phyloP scores from a whole-genome alignment of 1,284 basidiomycete species.

The Ustilago nuda region DNA sequence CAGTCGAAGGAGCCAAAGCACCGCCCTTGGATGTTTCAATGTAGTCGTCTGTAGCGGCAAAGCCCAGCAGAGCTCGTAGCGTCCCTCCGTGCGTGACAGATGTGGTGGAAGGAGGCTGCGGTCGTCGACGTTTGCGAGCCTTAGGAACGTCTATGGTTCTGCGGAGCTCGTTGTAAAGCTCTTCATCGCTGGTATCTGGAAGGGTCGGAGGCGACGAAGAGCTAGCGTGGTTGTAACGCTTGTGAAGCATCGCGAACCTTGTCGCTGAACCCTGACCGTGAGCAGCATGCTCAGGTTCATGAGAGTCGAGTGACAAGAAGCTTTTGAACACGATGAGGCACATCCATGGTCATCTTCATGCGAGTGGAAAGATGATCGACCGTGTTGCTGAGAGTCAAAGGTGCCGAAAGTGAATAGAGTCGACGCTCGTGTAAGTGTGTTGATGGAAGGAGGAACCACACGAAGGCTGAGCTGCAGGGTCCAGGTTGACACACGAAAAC shows the following conservation, averaged over 20 bases:
- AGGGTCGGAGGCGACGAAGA: conserved; percentile 3
- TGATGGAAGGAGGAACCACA: background rate
- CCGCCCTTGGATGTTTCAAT: conserved; percentile 21
- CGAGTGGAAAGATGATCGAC: background rate
- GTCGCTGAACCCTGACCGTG: background rate
- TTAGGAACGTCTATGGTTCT: background rate
- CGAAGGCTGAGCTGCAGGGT: background rate
- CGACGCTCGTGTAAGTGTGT: background rate
- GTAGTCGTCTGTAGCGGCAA: conserved; percentile 39
- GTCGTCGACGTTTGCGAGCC: conserved; percentile 19
- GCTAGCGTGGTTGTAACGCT: background rate
- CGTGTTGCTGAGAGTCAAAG: background rate
- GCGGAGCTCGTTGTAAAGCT: background rate
- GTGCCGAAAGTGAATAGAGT: background rate
- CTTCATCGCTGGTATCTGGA: conserved; percentile 23
- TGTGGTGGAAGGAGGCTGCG: background rate
- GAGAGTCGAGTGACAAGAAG: background rate
- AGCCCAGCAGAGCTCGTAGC: conserved; percentile 33
- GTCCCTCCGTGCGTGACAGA: background rate
- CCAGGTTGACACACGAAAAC: background rate
- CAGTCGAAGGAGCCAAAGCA: background rate
- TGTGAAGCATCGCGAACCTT: conserved; percentile 16
- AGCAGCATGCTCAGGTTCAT: background rate
- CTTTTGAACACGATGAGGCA: background rate
- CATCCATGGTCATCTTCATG: background rate